phyloP scores from a whole-genome alignment of 2,329 filamentous ascomycete species.

The Uncinocarpus reesii region DNA sequence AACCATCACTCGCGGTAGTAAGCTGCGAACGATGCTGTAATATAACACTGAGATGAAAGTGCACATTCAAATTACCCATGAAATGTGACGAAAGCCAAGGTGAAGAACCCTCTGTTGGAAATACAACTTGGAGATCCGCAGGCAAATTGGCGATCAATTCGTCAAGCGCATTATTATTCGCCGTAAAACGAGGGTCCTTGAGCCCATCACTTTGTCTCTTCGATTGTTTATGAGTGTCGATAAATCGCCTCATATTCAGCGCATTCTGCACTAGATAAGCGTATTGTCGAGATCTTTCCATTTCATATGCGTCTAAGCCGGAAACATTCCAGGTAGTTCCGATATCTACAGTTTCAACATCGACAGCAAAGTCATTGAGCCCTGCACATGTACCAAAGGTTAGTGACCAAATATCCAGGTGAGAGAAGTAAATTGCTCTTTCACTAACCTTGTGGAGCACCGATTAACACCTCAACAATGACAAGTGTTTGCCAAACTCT shows the following conservation, averaged over 20 bases:
- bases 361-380: constrained; percentile 66
- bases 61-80: constrained; percentile 77
- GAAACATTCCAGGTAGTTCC: constrained; percentile 52
- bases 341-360: constrained; percentile 66
- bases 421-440: background rate
- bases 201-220: constrained; percentile 77
- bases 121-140: constrained; percentile 63
- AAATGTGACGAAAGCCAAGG: constrained; percentile 83
- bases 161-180: constrained; percentile 65
- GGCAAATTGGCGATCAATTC: constrained; percentile 70
- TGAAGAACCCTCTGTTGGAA: constrained; percentile 65
- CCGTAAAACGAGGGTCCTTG: constrained; percentile 69
- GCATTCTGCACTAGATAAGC: constrained; percentile 69
- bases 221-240: constrained; percentile 60
- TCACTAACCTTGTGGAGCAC: constrained; percentile 71
- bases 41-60: constrained; percentile 76
- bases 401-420: background rate
- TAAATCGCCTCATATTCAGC: constrained; percentile 67
- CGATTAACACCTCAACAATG: constrained; percentile 81
- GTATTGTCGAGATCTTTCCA: constrained; percentile 70
- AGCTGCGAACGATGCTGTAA: constrained; percentile 82
- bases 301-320: constrained; percentile 64
- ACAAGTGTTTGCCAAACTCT: constrained; percentile 85
- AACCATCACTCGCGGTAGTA: constrained; percentile 62
- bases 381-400: constrained; percentile 38